A percentile compares a stretch with the other conserved stretches of the same genome.
Conservation (phyloP, 345 rosid species). For the Laguncularia racemosa region DNA sequence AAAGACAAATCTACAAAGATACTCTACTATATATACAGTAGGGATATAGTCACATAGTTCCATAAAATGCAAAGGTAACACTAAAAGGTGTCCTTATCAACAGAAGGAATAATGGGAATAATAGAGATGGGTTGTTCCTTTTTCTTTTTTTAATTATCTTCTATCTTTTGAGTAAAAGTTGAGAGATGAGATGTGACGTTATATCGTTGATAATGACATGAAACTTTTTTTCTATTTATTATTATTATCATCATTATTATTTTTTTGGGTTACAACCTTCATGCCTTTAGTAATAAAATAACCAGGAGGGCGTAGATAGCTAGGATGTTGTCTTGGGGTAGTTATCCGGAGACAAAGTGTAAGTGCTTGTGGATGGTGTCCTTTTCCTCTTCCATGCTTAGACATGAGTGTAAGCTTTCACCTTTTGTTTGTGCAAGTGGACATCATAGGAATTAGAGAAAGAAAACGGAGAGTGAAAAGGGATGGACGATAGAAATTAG, state of each 20-base stretch:
- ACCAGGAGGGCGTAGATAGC: background rate
- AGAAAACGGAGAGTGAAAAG: no score
- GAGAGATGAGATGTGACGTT: no score
- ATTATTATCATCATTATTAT: no score
- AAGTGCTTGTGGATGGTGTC: background rate
- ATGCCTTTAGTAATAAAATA: background rate
- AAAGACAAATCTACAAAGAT: background rate
- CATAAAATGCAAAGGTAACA: background rate
- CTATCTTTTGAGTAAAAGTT: no score
- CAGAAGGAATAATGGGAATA: slow-evolving; percentile 1
- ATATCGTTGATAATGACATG: background rate
- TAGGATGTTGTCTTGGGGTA: slow-evolving; percentile 5
- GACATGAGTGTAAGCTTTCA: no score
- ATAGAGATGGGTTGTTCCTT: background rate
- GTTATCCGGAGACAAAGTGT: slow-evolving; percentile 7
- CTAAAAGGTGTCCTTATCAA: background rate
- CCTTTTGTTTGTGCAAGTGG: no score
- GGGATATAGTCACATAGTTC: background rate
- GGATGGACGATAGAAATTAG: no score
- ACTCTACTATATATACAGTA: background rate
- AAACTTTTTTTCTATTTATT: background rate
- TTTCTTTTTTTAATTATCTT: no score
- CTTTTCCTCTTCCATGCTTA: background rate
- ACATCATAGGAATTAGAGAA: no score
- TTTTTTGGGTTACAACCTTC: no score